Base-by-base conservation (phyloP, 1,139 yeast species). In the Martiniozyma asiatica region DNA sequence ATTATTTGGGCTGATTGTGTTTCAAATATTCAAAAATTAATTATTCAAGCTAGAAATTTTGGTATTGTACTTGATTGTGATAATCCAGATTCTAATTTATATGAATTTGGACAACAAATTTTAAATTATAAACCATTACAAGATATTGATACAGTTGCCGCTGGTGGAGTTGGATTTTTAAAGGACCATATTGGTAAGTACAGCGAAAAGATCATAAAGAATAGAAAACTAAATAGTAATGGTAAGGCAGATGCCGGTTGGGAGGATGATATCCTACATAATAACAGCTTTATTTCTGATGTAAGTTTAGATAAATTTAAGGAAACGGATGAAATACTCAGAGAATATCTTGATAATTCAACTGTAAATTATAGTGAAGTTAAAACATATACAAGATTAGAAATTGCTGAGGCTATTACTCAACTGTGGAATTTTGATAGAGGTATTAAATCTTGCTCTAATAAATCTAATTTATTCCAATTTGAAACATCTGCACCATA, bases 1-100 rank as follows among this genome's bases (percentile, higher is more conserved):
- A 82, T 89, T n/a, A 81, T 92, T 17, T 89, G 96, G 95, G 80
- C 81, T 18, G 97, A 89, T 55, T 74, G 92, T 2, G 71, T 87
- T 31, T 93, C 84, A 43, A 71, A 87, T 22, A 87, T 89, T 94
- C 77, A 80, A 49, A 75, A 76, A 18, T 59, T 89, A 32, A 70
- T 89, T 24, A 64, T 75, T 20, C 84, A 79, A 45, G 84, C 87
- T 0, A 56, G 85, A 29, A 71, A 63, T 42, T 44, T 75, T 36
- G 70, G 69, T 1, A 74, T 79, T 22, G 57, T 61, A 1, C 54
- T 79, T 34, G 75, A 70, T 31, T 74, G 82, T 45, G 89, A 79
- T 44, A 48, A 55, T 16, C 58, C 58, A 5, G 53, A 55, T 21
- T 60, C 66, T n/a, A 56, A 60, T 0, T 53, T 79, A 30, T 55